phyloP scores from a whole-genome alignment of 2,329 filamentous ascomycete species.

The Xylariaceae sp. region DNA sequence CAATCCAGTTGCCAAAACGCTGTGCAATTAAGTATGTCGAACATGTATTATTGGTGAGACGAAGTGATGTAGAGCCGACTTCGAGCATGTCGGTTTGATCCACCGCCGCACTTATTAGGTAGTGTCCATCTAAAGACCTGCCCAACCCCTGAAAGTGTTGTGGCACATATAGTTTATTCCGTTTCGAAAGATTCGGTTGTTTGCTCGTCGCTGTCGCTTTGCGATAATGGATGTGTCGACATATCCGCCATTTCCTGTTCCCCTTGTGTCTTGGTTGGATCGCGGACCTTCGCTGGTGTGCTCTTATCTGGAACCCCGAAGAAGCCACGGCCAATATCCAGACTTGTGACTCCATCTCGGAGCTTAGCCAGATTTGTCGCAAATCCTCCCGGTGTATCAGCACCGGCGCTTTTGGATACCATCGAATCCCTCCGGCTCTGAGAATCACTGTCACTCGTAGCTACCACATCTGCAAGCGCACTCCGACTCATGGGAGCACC shows the following conservation, averaged over 20 bases:
- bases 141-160: not conserved
- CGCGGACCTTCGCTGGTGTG: not conserved
- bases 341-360: constrained; percentile 43
- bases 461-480: constrained; percentile 56
- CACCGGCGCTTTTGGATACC: constrained; percentile 40
- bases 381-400: constrained; percentile 42
- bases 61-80: not conserved
- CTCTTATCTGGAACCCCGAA: constrained; percentile 28
- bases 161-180: not conserved
- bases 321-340: constrained; percentile 46
- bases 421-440: constrained; percentile 32
- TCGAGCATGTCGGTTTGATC: too few species aligned
- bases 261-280: constrained; percentile 1
- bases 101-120: too few species aligned
- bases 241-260: constrained; percentile 29
- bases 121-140: not conserved
- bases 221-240: constrained; percentile 4
- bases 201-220: constrained; percentile 9
- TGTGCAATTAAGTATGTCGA: not conserved
- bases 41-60: not conserved
- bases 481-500: constrained; percentile 42
- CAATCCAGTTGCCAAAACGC: not conserved
- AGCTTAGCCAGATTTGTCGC: constrained; percentile 36
- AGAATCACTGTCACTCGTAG: constrained; percentile 48
- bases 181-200: constrained; percentile 11